Percentiles rank a stretch among this genome's conserved stretches.
Conservation (phyloP, 176 grass and related monocot genomes). For the Puya raimondii region DNA sequence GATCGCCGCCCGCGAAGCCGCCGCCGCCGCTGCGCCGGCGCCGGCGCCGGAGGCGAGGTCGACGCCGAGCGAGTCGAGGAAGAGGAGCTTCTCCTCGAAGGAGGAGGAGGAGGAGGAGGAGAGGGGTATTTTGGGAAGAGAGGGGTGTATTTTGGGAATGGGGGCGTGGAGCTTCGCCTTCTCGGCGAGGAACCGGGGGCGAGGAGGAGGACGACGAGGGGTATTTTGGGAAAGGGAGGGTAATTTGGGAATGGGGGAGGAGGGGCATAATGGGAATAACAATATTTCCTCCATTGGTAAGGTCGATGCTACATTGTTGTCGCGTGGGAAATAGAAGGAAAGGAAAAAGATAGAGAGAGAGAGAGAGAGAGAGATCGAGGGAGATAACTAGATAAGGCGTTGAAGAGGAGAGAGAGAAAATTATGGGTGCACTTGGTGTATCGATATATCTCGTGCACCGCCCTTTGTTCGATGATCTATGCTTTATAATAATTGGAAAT, state of each 20-base stretch:
- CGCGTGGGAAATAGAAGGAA: neutral
- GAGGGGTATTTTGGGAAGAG: slow-evolving; percentile 26
- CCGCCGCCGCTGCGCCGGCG: slow-evolving; percentile 28
- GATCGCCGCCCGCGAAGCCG: slow-evolving; percentile 18
- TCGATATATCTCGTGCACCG: too few species aligned
- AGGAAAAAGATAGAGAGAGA: slow-evolving; percentile 13
- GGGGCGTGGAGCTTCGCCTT: slow-evolving; percentile 9
- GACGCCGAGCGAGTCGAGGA: slow-evolving; percentile 24
- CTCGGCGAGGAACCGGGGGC: slow-evolving; percentile 16
- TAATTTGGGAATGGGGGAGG: slow-evolving; percentile 13
- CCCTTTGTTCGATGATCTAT: too few species aligned
- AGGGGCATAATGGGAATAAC: slow-evolving; percentile 26
- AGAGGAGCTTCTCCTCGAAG: slow-evolving; percentile 25
- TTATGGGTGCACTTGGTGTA: too few species aligned
- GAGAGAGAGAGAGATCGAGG: slow-evolving; percentile 10
- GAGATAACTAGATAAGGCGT: too few species aligned
- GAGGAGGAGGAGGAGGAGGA: slow-evolving; percentile 9
- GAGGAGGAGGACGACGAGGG: neutral
- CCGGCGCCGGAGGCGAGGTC: slow-evolving; percentile 13
- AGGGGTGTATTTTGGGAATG: slow-evolving; percentile 24
- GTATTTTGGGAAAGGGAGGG: neutral
- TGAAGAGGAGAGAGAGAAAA: slow-evolving; percentile 8
- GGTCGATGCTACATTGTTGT: neutral
- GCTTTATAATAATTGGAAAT: too few species aligned
- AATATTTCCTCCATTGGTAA: slow-evolving; percentile 52